Evolutionary conservation across 169 alveolate species (phyloP), one percentile per base, ranked within the genome.

Genomic region (Eimeria sp.): DNA sequence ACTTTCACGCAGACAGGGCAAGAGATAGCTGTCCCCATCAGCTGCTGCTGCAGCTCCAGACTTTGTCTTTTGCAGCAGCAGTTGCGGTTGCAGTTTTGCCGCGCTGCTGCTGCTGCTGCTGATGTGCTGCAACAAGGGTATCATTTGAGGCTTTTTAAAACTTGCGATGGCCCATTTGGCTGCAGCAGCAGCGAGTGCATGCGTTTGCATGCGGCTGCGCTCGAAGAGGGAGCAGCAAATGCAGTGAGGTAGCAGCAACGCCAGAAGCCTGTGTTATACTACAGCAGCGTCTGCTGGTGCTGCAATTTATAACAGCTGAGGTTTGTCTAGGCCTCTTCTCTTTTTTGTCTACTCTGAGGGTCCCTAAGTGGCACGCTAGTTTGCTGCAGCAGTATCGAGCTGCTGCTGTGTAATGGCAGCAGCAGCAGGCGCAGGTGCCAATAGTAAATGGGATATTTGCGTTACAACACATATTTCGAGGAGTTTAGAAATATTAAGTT

Each of bases 1-100:
- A 91, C 97, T 99, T 27, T 98, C 99, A 65, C 98, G 98, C 96
- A 98, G 99, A 95, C 98, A 98, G 97, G 99, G 99, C 82, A 97
- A 98, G 97, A 40, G 73, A 34, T 76, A 76, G 76, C 47, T 14
- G 20, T 11, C 61, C 61, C 10, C 57, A 45, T 45, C 47, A 14
- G 84, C 51, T 34, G 75, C n/a, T 18, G 70, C 80, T 30, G 40
- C 63, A 40, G 93, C 80, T 86, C 61, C 93, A 58, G 82, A 16
- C 5, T 70, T n/a, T 30, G 49, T n/a, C 49, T n/a, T n/a, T 9
- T 70, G 78, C 78, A 70, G 76, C 61, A 18, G 82, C 75, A 86
- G 82, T 22, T 25, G 93, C 65, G 61, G 83, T 63, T 4, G 57
- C 93, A 34, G 45, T 25, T n/a, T 51, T 49, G 20, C 45, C 14